Base-by-base conservation (phyloP, 2,329 filamentous ascomycete genomes). In the Penicillium sp. region DNA sequence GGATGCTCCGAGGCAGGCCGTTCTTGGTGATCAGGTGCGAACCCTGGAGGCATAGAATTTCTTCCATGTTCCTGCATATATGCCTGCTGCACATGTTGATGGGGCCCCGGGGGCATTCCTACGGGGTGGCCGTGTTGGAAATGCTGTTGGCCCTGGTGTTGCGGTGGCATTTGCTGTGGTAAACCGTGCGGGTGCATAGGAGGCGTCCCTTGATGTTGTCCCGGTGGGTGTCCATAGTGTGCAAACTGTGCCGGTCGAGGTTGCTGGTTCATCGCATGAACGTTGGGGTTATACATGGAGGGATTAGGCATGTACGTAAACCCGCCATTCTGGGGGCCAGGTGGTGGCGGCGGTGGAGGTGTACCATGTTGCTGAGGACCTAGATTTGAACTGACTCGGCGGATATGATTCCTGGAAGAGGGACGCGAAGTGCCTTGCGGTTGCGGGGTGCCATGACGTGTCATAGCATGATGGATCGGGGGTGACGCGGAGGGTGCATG, bases 401-500 rank as follows among this genome's bases (percentile, higher is more conserved):
- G 83, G 57, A 87, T 77, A 59, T 88, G 85, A 66, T 88, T 89
- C 59, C 90, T 79, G 7, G 90, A 96, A 6, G 81, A 81, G 2
- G 88, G 87, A 43, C 87, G 79, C 22, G 89, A 94, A 49, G 81
- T 78, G 60, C 80, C 79, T 55, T 82, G 81, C 4, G 88, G 86
- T 63, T 95, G 87, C 15, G 90, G 90, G 6, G 90, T 95, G 53
- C 87, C 84, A 48, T 85, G 83, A 55, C 89, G 82, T 51, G 81
- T 78, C 56, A 84, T 78, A 55, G 84, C 84, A 63, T 89, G 94
- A 45, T 80, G 79, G 57, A 96, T 87, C 3, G 91, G 91, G 51
- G 91, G 91, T 22, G 91, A 96, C 29, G 84, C 87, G 22, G 88
- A 94, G 10, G 88, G 86, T 19, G 88, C 89, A 61, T 93, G 85